Evolutionary conservation across 495 filamentous ascomycete species (phyloP), one percentile per base, ranked within the genome.

Genomic region (Trichocladium antarcticum): DNA sequence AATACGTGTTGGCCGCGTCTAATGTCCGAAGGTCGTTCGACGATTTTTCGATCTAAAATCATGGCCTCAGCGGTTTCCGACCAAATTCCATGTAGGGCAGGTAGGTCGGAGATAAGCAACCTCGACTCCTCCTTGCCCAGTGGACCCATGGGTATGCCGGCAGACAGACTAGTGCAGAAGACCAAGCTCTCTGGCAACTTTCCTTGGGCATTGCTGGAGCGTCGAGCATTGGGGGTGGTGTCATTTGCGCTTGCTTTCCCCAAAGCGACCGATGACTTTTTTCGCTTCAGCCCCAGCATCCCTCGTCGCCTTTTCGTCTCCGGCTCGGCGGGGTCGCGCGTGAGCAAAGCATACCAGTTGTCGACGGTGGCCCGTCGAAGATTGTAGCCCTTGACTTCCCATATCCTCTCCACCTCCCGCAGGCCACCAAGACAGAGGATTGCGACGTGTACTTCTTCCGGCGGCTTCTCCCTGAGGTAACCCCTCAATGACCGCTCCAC

Each of bases 351-450:
- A 55, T 73, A 79, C 75, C 75, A 79, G 12, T 47, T 57, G 52
- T 79, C 75, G 14, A 79, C 74, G 14, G 70, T 67, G 15, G 63
- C 66, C 45, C 73, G 70, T 21, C 75, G 65, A 15, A 65, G 57
- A 53, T 77, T 79, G 57, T 79, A 79, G 19, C 74, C 74, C 47
- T 79, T 77, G 3, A 74, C 70, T 49, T 79, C 74, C 75, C 75
- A 79, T 29, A 79, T 70, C 48, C 68, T 60, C 47, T 76, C 73
- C 10, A 76, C 74, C 51, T 76, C 69, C 6, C 75, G 68, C 42
- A 79, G 57, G 5, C 75, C 75, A 34, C 74, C 75, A 22, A 79
- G 59, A n/a, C 68, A 70, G 21, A 79, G 50, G 19, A 75, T 71
- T 14, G 75, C 68, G 6, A 72, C 68, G 48, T 79, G 76, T 2